Base-by-base conservation (phyloP, 1,284 basidiomycete genomes). In the Irpex rosettiformis region DNA sequence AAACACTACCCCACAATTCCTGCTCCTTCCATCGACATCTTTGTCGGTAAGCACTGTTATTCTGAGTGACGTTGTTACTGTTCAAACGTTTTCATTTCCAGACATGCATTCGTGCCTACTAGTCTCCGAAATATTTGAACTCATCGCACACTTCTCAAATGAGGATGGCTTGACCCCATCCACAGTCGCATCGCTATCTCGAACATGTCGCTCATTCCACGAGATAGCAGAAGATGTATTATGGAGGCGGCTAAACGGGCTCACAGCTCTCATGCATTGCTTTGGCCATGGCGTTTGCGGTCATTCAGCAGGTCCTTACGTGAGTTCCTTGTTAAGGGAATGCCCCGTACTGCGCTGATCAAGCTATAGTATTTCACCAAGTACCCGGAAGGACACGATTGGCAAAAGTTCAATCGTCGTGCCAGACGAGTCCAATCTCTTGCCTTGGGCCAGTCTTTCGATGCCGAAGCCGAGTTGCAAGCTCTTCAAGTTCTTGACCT, bases 171-270 rank as follows among this genome's bases (percentile, higher is more conserved):
- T 24, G 2, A 27, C 18, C 24, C 48, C 48, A 10, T 51, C 48
- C 27, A 22, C 48, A 28, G 48, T 51, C 48, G 48, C 48, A 6
- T 51, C 48, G 27, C 18, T 51, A 51, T 25, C 48, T 28, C 48
- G 48, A n/a, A 51, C 48, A 16, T 51, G 48, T 28, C 48, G 48
- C 18, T 13, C 48, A 25, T 51, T 51, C 48, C 48, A 51, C 13
- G 48, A 51, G 27, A 25, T 28, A 51, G 48, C 48, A 51, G 48
- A 51, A 51, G 48, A 51, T n/a, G 48, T n/a, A 22, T 22, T 51
- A 24, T 51, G 48, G 48, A 51, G 48, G 21, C 22, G 48, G 25
- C 24, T 51, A 16, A 51, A 51, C 48, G 48, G 48, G 13, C 22
- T 51, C 13, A 28, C 27, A 11, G 24, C 48, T 27, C 27, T 51